Evolutionary conservation across 1,139 yeast genomes (phyloP), one percentile per base, ranked within the genome.

Genomic region (Blastobotrys proliferans): DNA sequence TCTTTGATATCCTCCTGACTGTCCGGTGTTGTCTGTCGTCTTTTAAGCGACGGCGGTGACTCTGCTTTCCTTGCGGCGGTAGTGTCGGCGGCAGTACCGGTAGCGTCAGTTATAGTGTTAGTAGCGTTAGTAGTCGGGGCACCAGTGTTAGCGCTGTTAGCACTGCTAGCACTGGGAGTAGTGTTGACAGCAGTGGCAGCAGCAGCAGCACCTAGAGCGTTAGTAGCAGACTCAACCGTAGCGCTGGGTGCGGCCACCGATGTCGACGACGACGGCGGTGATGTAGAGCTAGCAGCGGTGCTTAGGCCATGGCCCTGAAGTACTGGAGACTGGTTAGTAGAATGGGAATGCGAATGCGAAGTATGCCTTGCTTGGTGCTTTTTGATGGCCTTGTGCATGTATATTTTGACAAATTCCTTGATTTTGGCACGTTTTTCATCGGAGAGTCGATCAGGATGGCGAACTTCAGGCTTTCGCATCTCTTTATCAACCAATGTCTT

Each of bases 361-460:
- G 26, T 22, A 6, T 10, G 6, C 26, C 10, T 22, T 22, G 9
- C 6, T 3, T 25, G 62, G 50, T 70, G 73, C 56, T 81, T 83
- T 10, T 62, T 64, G 49, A 84, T 54, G 47, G 81, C 81, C 64
- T 84, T 88, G 9, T 74, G 81, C 95, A 90, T 86, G 58, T 83
- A 90, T 3, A 63, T 66, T 35, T 71, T 71, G 11, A 79, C 72
- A 57, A 83, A 88, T 25, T 63, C 72, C 60, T 83, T 82, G 27
- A 88, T 70, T 58, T 88, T 88, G 52, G 73, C 72, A 52, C 77
- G 68, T 62, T 85, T 86, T 27, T 79, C 83, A 11, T 70, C 70
- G 16, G 77, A 76, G 35, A 86, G 67, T 49, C 79, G 81, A 13
- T 60, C 58, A 1, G 92, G 47, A 24, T 46, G 48, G 18, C 48